These are phyloP conservation scores for Erythrophleum ivorense DNA, from an alignment of 331 rosid genomes.

Conservation along the genomic window DNA sequence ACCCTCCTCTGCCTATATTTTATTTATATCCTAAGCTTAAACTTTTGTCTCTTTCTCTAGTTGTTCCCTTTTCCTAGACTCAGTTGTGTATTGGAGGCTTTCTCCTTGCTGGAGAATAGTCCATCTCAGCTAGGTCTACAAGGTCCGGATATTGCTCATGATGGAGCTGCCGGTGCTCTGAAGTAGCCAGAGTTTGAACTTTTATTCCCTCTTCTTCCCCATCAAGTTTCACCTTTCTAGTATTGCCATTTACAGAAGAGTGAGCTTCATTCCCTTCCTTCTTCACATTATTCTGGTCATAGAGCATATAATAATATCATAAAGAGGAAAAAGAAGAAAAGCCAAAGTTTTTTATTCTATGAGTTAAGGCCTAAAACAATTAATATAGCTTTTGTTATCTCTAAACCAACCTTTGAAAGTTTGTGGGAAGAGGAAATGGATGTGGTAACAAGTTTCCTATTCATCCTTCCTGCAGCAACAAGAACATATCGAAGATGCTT, in stretches of 20 bases:
- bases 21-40: slow-evolving; percentile 21
- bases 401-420: slow-evolving; percentile 63
- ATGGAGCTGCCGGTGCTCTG: slow-evolving; percentile 35
- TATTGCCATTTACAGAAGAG: slow-evolving; percentile 26
- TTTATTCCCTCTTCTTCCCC: slow-evolving; percentile 35
- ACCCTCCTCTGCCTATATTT: slow-evolving; percentile 10
- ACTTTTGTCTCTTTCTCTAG: slow-evolving; percentile 17
- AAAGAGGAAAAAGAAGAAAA: slow-evolving; percentile 16
- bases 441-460: slow-evolving; percentile 61
- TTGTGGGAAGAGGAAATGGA: slow-evolving; percentile 50
- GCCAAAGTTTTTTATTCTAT: not conserved
- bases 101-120: slow-evolving; percentile 75
- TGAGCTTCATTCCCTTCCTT: slow-evolving; percentile 43
- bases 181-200: slow-evolving; percentile 40
- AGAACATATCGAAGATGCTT: slow-evolving; percentile 42
- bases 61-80: slow-evolving; percentile 31
- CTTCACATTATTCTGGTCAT: slow-evolving; percentile 54
- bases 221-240: slow-evolving; percentile 33
- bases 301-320: slow-evolving; percentile 21
- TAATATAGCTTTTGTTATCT: not conserved
- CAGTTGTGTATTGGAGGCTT: slow-evolving; percentile 86
- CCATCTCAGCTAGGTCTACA: slow-evolving; percentile 74
- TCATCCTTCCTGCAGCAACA: slow-evolving; percentile 70
- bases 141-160: slow-evolving; percentile 49
- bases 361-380: not conserved